A percentile compares a stretch with the other conserved stretches of the same genome.
Conservation (phyloP, 2,329 filamentous ascomycete species). For the Botrytis deweyae region DNA sequence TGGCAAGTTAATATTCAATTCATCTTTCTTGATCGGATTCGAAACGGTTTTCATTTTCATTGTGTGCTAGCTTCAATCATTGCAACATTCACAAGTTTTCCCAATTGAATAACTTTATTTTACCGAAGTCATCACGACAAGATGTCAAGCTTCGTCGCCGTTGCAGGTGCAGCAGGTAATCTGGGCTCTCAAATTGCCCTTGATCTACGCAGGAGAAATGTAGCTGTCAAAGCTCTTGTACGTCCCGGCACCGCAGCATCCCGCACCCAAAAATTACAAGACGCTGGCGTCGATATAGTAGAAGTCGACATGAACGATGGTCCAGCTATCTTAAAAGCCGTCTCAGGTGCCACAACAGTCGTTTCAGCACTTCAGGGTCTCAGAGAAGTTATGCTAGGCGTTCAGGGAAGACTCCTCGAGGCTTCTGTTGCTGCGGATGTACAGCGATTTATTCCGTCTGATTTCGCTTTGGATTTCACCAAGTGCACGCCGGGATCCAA, state of each 20-base stretch:
- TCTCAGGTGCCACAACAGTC: conserved; percentile 21
- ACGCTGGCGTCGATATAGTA: conserved; percentile 18
- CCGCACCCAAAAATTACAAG: conserved; percentile 19
- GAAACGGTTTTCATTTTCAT: neutral
- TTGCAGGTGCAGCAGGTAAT: conserved; percentile 24
- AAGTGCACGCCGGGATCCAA: conserved; percentile 21
- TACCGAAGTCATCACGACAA: neutral
- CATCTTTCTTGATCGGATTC: neutral
- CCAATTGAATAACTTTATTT: neutral
- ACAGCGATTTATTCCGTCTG: conserved; percentile 57
- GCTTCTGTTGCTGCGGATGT: conserved; percentile 58
- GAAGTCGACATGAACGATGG: conserved; percentile 23
- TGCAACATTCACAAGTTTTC: neutral
- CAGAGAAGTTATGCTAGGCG: conserved; percentile 20
- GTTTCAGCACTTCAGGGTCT: conserved; percentile 23
- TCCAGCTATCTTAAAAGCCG: conserved; percentile 12
- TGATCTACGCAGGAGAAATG: conserved; percentile 21
- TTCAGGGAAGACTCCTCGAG: conserved; percentile 42
- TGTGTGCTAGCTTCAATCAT: neutral
- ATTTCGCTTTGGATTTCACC: conserved; percentile 43
- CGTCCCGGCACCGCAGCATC: conserved; percentile 24
- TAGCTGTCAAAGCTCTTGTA: conserved; percentile 23
- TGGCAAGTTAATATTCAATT: neutral
- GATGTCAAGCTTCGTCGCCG: conserved; percentile 23
- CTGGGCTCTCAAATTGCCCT: conserved; percentile 23